Conservation (phyloP, 441 rosid species). For the Syzygium syzygioides region DNA sequence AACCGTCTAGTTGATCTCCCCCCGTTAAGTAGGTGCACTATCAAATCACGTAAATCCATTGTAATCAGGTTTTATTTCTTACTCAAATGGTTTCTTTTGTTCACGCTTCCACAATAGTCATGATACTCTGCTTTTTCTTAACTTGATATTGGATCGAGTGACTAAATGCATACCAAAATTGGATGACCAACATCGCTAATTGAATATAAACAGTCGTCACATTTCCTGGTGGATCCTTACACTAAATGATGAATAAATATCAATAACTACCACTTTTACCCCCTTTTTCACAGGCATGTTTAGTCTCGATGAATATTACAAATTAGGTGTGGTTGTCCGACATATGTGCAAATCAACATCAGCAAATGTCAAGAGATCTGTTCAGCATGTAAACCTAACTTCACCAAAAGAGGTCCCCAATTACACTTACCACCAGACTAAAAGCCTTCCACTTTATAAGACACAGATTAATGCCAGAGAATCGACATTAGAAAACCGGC, state of each 20-base stretch:
- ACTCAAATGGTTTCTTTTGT: background rate
- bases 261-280: background rate
- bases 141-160: background rate
- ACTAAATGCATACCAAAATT: background rate
- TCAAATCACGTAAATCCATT: background rate
- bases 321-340: background rate
- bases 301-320: background rate
- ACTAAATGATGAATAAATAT: background rate
- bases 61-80: background rate
- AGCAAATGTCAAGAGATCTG: background rate
- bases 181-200: background rate
- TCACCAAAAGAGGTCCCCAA: background rate
- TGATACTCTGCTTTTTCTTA: background rate
- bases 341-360: background rate
- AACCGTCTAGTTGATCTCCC: background rate
- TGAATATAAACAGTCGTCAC: background rate
- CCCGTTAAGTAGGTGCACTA: background rate
- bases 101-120: background rate
- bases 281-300: background rate
- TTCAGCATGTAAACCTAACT: background rate
- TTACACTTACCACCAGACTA: background rate
- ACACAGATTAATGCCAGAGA: background rate
- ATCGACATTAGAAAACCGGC: background rate
- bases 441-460: background rate
- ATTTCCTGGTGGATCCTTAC: background rate